Evolutionary conservation across 768 basidiomycete species (phyloP), one percentile per base, ranked within the genome.

Genomic region (Podaxis carcinomalis): DNA sequence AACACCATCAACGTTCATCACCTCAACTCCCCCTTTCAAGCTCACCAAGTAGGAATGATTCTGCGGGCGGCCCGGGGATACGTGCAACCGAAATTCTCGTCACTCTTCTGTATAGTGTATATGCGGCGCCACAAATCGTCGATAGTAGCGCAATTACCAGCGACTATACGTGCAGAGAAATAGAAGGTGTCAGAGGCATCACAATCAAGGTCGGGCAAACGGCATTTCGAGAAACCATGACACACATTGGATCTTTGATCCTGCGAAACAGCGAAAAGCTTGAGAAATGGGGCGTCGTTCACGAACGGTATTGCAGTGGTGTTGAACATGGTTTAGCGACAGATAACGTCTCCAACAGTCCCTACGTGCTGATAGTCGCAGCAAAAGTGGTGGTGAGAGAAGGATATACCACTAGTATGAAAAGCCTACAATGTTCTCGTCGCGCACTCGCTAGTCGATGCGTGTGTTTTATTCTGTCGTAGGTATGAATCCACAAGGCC

Each of bases 21-120:
- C 6, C 44, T 46, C 39, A 28, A 21, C 44, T 23, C 10, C 5
- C 11, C 25, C 44, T 27, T 44, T 49, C 19, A 27, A 47, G 11
- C 71, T 50, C 63, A 80, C 83, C 83, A 27, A 83, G 75, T 16
- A 75, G 58, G 62, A 79, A 83, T 2, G 83, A 81, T 60, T 79
- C 77, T 37, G 81, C 68, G 58, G 76, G 68, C 19, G 83, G 83
- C 5, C 83, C 83, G 55, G 75, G 80, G 39, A 84, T 69, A 64
- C 80, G 72, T 10, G 77, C 68, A 35, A 83, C 63, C 9, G 79
- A 78, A 32, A 80, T 76, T 21, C 75, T 72, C 7, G 68, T 74
- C 44, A 65, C 70, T 25, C 73, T 71, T 61, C 71, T 71, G 62
- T 79, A 80, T 23, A 72, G 51, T 14, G 59, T 51, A 63, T 74